Evolutionary conservation across 2,329 filamentous ascomycete genomes (phyloP), one percentile per base, ranked within the genome.

Genomic region (Colletotrichum limetticola): DNA sequence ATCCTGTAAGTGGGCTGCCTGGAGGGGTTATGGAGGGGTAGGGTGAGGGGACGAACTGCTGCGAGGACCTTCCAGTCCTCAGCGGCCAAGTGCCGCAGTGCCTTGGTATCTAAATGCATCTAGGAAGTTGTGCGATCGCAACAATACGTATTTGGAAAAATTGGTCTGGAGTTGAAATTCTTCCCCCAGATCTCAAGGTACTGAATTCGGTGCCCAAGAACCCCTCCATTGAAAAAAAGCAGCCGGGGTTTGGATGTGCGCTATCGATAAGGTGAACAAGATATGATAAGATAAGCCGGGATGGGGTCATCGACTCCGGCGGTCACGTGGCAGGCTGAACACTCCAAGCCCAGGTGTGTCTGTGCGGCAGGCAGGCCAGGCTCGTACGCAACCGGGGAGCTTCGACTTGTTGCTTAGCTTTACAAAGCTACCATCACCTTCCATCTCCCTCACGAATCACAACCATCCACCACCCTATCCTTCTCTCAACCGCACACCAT

Each of bases 61-160:
- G 94, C 93, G 74, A 99, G 92, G 75, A 98, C 95, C 78, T 94
- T 91, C 95, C 97, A 99, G 87, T 99, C 97, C 84, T 98, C 97
- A 19, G 91, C 85, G 63, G 94, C 93, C 82, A 99, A 90, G 84
- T 99, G 96, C 82, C 97, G 95, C 85, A 99, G 92, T 62, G 94
- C 93, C 82, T 95, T 95, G 62, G 96, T 95, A 82, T 99, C 95
- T 82, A 99, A 91, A 87, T 97, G 97, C 97, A 99, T 99, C 76
- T 73, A 84, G 79, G 71, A 30, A 61, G 26, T 65, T 22, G 7
- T 30, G 24, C 32, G 19, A 32, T 55, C 32, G 52, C 24, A 14
- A 3, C 16, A 32, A 52, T 9, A 16, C 16, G 59, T 9, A 5
- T 35, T 35, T 52, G 28, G 42, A 5, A 1, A 58, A 32, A 42